Conservation (phyloP, 1,284 basidiomycete species). For the Sanguinoderma infundibulare region DNA sequence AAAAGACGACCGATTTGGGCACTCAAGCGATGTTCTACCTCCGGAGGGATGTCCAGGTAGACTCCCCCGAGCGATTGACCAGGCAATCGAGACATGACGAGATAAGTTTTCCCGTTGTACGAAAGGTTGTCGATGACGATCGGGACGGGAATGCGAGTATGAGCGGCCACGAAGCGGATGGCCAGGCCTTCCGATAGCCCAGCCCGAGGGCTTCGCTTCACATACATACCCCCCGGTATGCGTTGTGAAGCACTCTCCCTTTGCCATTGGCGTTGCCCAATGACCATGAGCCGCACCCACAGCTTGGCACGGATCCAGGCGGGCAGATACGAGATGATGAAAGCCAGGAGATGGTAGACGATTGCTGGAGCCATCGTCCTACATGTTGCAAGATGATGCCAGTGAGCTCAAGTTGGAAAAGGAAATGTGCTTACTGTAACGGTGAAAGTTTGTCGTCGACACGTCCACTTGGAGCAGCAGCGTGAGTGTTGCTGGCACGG, state of each 20-base stretch:
- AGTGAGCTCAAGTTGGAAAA: background rate
- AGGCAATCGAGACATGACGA: background rate
- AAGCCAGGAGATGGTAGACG: background rate
- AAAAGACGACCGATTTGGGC: slow-evolving; percentile 13
- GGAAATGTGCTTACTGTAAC: background rate
- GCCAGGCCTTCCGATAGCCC: slow-evolving; percentile 12
- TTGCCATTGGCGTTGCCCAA: background rate
- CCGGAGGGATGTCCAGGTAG: slow-evolving; percentile 2
- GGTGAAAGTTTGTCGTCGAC: background rate
- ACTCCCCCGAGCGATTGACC: background rate
- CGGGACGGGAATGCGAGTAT: slow-evolving; percentile 6
- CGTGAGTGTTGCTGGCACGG: no score
- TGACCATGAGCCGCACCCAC: background rate
- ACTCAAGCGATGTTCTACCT: slow-evolving; percentile 9
- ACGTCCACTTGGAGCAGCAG: no score
- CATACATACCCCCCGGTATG: slow-evolving; percentile 12
- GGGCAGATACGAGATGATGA: background rate
- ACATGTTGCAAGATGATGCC: background rate
- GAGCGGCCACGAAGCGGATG: slow-evolving; percentile 5
- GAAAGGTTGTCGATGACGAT: slow-evolving; percentile 15
- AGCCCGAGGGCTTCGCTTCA: background rate
- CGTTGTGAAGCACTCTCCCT: slow-evolving; percentile 3
- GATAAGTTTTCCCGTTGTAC: background rate
- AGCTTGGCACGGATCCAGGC: background rate
- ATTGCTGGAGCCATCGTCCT: background rate